phyloP scores from a whole-genome alignment of 495 filamentous ascomycete species.

The Hypomontagnella monticulosa region DNA sequence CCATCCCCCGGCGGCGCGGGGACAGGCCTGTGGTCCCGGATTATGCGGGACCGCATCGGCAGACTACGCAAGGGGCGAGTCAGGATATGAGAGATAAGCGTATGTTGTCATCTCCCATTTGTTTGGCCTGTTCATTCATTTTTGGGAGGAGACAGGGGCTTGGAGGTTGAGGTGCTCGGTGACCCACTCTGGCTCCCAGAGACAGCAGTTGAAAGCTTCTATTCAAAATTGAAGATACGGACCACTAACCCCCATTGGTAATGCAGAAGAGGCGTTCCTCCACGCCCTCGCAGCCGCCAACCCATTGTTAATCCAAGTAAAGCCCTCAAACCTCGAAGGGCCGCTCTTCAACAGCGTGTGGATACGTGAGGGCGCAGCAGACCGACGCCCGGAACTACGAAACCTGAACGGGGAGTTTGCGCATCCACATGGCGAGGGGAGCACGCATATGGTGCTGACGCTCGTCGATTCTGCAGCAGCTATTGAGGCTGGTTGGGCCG shows the following conservation, averaged over 20 bases:
- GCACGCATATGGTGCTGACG: slow-evolving; percentile 42
- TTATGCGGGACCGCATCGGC: slow-evolving; percentile 45
- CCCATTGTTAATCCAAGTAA: slow-evolving; percentile 21
- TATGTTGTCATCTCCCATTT: no score
- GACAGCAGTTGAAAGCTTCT: no score
- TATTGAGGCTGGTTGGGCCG: slow-evolving; percentile 45
- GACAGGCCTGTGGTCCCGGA: slow-evolving; percentile 28
- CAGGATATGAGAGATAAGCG: background rate
- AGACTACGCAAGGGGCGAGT: slow-evolving; percentile 23
- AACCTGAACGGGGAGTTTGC: slow-evolving; percentile 39
- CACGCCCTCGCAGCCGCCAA: slow-evolving; percentile 28
- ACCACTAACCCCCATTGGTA: no score
- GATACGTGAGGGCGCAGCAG: background rate
- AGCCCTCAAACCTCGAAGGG: slow-evolving; percentile 46
- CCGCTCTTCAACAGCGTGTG: slow-evolving; percentile 34
- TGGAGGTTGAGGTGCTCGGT: no score
- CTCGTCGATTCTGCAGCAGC: slow-evolving; percentile 41
- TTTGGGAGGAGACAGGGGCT: no score
- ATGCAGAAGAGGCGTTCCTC: slow-evolving; percentile 20
- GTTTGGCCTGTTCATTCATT: no score
- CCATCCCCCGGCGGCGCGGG: slow-evolving; percentile 17
- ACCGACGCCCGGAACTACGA: slow-evolving; percentile 14
- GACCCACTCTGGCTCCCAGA: no score
- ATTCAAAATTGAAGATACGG: no score
- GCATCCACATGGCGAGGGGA: slow-evolving; percentile 45